Evolutionary conservation across 1,284 basidiomycete genomes (phyloP).

Genomic region (Irpex lacteus): DNA sequence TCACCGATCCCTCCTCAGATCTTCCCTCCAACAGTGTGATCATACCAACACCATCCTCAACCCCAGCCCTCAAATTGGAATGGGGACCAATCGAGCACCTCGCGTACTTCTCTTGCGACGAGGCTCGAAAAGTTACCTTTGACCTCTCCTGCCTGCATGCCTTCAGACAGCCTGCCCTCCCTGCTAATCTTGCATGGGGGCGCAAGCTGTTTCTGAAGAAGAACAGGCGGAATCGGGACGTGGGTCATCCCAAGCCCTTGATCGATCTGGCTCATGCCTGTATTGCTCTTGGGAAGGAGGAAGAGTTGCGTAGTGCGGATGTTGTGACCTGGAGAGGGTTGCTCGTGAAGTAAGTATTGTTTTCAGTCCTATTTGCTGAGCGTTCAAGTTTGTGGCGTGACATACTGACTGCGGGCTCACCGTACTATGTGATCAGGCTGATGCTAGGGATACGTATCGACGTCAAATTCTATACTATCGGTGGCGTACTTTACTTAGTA

Average conservation of each 20-base stretch:
- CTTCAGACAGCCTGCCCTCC: constrained; percentile 1
- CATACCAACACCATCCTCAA: background rate
- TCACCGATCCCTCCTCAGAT: background rate
- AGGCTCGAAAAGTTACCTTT: background rate
- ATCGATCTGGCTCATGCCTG: constrained; percentile 2
- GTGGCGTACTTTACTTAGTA: background rate
- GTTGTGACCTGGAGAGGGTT: constrained; percentile 11
- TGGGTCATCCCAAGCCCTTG: constrained; percentile 5
- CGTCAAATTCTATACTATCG: background rate
- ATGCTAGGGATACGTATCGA: background rate
- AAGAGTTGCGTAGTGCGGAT: background rate
- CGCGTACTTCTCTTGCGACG: constrained; percentile 7
- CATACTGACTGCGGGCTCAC: background rate
- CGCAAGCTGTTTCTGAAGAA: background rate
- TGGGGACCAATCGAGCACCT: constrained; percentile 7
- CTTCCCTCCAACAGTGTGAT: background rate
- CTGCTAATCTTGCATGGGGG: background rate
- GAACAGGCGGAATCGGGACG: background rate
- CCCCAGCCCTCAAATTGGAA: background rate
- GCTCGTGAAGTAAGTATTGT: constrained; percentile 3
- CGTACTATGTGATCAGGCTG: background rate
- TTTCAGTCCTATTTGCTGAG: too few relatives aligned
- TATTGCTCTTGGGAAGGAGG: background rate
- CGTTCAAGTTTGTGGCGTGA: background rate
- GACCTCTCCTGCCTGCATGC: constrained; percentile 1